Percentiles rank a stretch among this genome's conserved stretches.
Conservation (phyloP, 371 early-diverging fungal genomes). For the Mucor irregularis region DNA sequence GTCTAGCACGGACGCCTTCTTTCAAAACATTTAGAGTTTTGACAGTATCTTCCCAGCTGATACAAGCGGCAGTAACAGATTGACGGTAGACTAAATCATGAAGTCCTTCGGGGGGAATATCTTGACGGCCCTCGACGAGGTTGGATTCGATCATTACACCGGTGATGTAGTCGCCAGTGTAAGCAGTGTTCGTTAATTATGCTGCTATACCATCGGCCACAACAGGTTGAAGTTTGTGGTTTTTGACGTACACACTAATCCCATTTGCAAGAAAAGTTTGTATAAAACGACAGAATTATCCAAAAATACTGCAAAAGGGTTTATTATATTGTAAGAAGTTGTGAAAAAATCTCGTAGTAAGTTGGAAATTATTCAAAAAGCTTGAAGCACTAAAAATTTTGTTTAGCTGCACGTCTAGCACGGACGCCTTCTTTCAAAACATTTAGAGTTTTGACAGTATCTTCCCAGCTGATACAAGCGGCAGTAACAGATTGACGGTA, state of each 20-base stretch:
- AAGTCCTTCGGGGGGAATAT: conserved; percentile 60
- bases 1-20: conserved; percentile 66
- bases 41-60: conserved; percentile 75
- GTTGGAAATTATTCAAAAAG: no score
- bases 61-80: conserved; percentile 81
- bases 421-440: conserved; percentile 65
- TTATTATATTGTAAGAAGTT: no score
- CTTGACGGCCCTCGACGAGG: conserved; percentile 74
- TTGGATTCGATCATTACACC: conserved; percentile 87
- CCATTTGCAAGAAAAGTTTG: no score
- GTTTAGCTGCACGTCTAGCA: conserved; percentile 57
- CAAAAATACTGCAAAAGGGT: no score
- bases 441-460: conserved; percentile 65
- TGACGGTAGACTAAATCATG: conserved; percentile 64
- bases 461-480: conserved; percentile 79
- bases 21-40: conserved; percentile 58
- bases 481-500: conserved; percentile 81
- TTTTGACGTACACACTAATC: no score
- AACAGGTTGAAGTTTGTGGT: conserved; percentile 75
- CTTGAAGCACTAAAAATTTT: no score
- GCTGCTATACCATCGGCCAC: conserved; percentile 70
- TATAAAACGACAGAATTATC: no score
- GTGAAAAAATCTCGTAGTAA: no score
- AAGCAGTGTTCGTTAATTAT: conserved; percentile 35
- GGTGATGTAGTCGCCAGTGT: conserved; percentile 58